Percentiles rank a stretch among this genome's conserved stretches.
Evolutionary conservation across 2,329 filamentous ascomycete species (phyloP).

Genomic region (Penicillium olsonii): DNA sequence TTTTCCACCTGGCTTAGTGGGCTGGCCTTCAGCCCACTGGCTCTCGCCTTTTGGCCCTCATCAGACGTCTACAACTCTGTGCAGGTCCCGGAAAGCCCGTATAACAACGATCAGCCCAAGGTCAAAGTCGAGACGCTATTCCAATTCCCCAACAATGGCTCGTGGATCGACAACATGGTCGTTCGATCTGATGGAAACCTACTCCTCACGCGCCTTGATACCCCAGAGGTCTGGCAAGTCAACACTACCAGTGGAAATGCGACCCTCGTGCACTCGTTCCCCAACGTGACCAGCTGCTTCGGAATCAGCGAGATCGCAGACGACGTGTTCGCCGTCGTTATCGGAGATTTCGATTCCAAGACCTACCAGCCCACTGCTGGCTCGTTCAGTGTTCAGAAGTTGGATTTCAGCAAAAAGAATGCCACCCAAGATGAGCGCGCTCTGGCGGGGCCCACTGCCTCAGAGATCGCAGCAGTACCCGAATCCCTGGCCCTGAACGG

Average conservation of each 20-base stretch:
- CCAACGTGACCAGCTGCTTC: conserved; percentile 23
- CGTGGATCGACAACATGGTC: conserved; percentile 24
- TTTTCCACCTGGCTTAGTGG: conserved; percentile 3
- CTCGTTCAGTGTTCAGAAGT: conserved; percentile 21
- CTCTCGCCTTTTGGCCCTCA: conserved; percentile 10
- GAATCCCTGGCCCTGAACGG: conserved; percentile 22
- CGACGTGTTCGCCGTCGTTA: conserved; percentile 25
- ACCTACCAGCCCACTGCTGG: conserved; percentile 20
- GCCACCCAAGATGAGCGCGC: neutral
- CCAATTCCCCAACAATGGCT: conserved; percentile 27
- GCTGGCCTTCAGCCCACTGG: conserved; percentile 13
- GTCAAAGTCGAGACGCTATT: conserved; percentile 22
- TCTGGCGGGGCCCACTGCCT: conserved; percentile 1
- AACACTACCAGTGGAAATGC: conserved; percentile 21
- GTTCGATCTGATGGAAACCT: conserved; percentile 22
- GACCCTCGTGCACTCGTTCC: conserved; percentile 19
- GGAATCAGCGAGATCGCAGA: conserved; percentile 26
- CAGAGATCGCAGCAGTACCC: conserved; percentile 20
- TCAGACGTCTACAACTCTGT: neutral
- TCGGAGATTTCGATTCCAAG: conserved; percentile 22
- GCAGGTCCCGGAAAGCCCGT: neutral
- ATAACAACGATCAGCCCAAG: conserved; percentile 15
- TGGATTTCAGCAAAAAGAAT: conserved; percentile 13
- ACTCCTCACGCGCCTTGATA: conserved; percentile 24
- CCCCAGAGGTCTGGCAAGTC: conserved; percentile 23